Base-by-base conservation (phyloP, 768 basidiomycete genomes). In the Butyriboletus loyo region DNA sequence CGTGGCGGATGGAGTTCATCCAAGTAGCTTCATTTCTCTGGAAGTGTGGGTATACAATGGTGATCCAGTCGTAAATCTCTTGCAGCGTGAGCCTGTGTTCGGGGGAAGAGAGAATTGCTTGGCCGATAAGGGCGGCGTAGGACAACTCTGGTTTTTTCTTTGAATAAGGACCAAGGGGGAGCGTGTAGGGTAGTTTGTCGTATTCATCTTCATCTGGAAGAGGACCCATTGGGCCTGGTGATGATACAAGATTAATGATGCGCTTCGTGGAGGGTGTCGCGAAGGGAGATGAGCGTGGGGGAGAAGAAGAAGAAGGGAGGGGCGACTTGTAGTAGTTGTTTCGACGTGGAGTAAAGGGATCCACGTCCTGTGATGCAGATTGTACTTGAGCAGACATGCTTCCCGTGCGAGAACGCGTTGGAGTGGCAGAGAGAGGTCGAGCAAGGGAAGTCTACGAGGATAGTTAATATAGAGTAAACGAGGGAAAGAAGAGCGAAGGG, bases 1-100 rank as follows among this genome's bases (percentile, higher is more conserved):
- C 94, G 70, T 98, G 95, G n/a, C 96, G 83, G 54, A 98, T 92
- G 50, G 92, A 95, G 70, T 97, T 97, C 84, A 95, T 94, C 96
- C 96, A 98, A 7, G 93, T 96, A 4, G 87, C 82, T 62, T 98
- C 94, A 21, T 88, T 87, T 52, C 89, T 87, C 70, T 92, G 92
- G 74, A 92, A 99, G 66, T 86, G 85, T 7, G 97, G 95, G 71
- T 93, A 95, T 9, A 91, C 90, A 37, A 88, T 89, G 41, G 91
- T 92, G 63, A 99, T 95, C 81, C 84, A 99, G 66, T 91, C 87
- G 65, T 98, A 98, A 57, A 99, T 97, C 67, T 98, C 93, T 67
- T 95, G 90, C 24, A 98, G 77, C 2, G 92, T 92, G 46, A 98
- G 84, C 47, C 89, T 85, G 60, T 89, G 87, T 27, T 87, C 82